Evolutionary conservation across 2,329 filamentous ascomycete species (phyloP).

Genomic region (Ophiostoma sp.): DNA sequence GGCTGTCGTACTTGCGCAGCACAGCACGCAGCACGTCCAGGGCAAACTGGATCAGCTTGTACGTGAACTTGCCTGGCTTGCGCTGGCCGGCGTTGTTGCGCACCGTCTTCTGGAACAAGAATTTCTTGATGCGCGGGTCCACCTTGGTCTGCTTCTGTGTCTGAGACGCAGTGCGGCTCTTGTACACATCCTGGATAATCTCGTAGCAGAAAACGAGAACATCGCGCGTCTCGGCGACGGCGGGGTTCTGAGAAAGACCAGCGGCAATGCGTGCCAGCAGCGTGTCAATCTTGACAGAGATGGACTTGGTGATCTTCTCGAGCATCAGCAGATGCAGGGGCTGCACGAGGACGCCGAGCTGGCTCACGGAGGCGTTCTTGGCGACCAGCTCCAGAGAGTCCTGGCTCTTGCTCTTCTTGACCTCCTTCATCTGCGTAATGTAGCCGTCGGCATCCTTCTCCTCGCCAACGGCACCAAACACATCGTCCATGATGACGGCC

Average conservation of each 20-base stretch:
- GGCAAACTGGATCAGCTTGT: constrained; percentile 84
- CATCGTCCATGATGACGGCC: constrained; percentile 90
- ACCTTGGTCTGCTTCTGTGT: constrained; percentile 22
- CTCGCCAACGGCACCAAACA: constrained; percentile 85
- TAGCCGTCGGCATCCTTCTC: constrained; percentile 98
- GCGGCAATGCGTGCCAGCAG: constrained; percentile 75
- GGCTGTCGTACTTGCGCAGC: constrained; percentile 75
- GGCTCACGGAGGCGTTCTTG: constrained; percentile 68
- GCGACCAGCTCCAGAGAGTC: constrained; percentile 94
- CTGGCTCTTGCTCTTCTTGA: constrained; percentile 96
- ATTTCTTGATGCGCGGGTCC: constrained; percentile 63
- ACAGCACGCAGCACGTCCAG: constrained; percentile 80
- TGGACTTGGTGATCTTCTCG: constrained; percentile 76
- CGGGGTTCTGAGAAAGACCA: constrained; percentile 76
- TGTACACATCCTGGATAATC: constrained; percentile 81
- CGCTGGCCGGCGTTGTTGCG: constrained; percentile 64
- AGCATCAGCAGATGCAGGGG: constrained; percentile 73
- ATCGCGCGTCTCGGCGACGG: constrained; percentile 65
- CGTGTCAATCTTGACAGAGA: constrained; percentile 85
- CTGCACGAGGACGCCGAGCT: constrained; percentile 67
- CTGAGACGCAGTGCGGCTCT: constrained; percentile 42
- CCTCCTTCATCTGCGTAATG: constrained; percentile 90
- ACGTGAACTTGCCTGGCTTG: constrained; percentile 69
- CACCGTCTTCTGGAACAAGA: constrained; percentile 72
- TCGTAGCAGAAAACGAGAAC: constrained; percentile 94